Base-by-base conservation (phyloP, 495 filamentous ascomycete genomes). In the Annulohypoxylon stygium region DNA sequence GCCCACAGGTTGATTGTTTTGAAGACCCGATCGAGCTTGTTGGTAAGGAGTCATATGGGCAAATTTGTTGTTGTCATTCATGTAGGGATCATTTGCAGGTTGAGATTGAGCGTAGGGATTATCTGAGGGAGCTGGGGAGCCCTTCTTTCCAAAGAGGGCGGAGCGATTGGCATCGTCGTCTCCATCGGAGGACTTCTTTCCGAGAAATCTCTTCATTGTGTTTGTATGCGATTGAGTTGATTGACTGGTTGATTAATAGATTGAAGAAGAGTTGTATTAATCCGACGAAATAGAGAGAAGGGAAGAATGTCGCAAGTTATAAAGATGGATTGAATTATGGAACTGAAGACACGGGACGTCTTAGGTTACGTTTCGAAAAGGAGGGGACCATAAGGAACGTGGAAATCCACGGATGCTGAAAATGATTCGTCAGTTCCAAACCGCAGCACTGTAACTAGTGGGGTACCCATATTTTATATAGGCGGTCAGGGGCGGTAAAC, bases 41-140 rank as follows among this genome's bases (percentile, higher is more conserved):
- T 78, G 84, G 66, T 78, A 79, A n/a, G 73, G 71, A 12, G 67
- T 78, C 78, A 82, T 79, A 37, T 83, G 80, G n/a, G 83, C 81
- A 67, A 80, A 84, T 71, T 83, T 83, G 16, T 70, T 78, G 53
- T 54, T 73, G 33, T 83, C 89, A 78, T 86, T 87, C 30, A 88
- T 90, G 74, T 92, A 93, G 11, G 88, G 88, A 70, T 92, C 89
- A 57, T 81, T 79, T 30, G 85, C 83, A 23, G 85, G 83, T n/a
- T 77, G 75, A 12, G 86, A 84, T 78, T 92, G 87, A 51, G 91
- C 91, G 75, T 94, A 93, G 30, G 92, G 92, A 74, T 93, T 90
- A n/a, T 82, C 84, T n/a, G 74, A 65, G 26, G 88, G 80, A 1
- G 83, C 80, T 36, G 88, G 86, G 43, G 88, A 85, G 74, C 87